Conservation (phyloP, 192 early-diverging fungal genomes). For the Coemansia sp. region DNA sequence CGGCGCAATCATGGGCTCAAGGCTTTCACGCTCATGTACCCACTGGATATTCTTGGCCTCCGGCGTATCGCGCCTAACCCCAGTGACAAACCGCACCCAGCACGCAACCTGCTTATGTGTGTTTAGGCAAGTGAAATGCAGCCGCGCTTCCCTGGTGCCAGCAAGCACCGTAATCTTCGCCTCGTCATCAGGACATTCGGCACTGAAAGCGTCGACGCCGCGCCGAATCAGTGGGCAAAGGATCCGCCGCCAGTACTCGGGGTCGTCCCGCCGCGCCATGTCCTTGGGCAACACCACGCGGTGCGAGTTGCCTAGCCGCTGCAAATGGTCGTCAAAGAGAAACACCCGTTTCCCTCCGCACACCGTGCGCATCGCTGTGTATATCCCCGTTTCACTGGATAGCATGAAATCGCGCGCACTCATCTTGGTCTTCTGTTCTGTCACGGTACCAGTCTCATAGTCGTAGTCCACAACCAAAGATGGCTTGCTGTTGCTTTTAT, state of each 20-base stretch:
- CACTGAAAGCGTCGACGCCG: conserved; percentile 15
- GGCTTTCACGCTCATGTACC: conserved; percentile 45
- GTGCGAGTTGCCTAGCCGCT: conserved; percentile 39
- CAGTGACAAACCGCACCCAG: conserved; percentile 32
- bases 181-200: background rate
- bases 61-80: conserved; percentile 26
- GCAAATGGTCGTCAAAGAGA: conserved; percentile 43
- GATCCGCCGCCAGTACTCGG: conserved; percentile 32
- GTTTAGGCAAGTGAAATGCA: conserved; percentile 31
- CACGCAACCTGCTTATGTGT: background rate
- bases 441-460: conserved; percentile 14
- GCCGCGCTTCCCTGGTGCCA: conserved; percentile 7
- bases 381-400: conserved; percentile 29
- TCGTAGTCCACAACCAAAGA: conserved; percentile 39
- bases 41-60: conserved; percentile 47
- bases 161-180: conserved; percentile 50
- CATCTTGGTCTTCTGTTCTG: conserved; percentile 17
- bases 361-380: conserved; percentile 50
- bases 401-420: conserved; percentile 49
- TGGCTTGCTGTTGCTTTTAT: background rate
- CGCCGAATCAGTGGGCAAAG: conserved; percentile 30
- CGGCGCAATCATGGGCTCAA: conserved; percentile 34
- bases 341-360: conserved; percentile 31
- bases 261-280: background rate
- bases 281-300: conserved; percentile 15